Percentiles rank a stretch among this genome's conserved stretches.
Conservation (phyloP, 305 asterid genomes). For the Caryopteris hybrid region DNA sequence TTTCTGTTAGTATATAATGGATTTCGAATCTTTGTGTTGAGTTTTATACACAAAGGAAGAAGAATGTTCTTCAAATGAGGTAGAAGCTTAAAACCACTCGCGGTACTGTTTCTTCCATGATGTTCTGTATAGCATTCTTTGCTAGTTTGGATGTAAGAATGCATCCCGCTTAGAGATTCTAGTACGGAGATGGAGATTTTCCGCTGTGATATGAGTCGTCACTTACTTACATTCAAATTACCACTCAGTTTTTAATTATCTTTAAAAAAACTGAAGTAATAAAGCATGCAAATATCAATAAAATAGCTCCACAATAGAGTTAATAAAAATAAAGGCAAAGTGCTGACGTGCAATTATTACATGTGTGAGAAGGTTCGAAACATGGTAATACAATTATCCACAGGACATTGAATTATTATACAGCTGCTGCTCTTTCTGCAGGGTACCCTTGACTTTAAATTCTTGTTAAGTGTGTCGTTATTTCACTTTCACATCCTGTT, state of each 20-base stretch:
- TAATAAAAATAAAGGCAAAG: no score
- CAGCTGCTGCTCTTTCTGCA: neutral
- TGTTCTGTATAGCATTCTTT: no score
- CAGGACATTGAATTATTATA: neutral
- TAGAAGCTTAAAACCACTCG: neutral
- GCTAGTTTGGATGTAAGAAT: neutral
- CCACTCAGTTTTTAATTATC: no score
- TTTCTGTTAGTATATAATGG: neutral
- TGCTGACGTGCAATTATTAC: neutral
- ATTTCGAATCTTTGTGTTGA: neutral
- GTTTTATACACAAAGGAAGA: neutral
- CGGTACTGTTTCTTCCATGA: no score
- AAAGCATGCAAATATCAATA: no score
- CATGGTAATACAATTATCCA: neutral
- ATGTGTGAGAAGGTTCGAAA: neutral
- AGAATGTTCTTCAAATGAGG: neutral
- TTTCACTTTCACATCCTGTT: conserved; percentile 10
- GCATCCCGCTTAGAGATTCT: no score
- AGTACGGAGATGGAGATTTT: no score
- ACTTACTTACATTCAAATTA: no score
- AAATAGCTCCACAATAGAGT: no score
- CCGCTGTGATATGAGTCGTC: no score
- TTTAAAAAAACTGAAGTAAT: no score
- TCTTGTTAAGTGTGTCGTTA: conserved; percentile 1
- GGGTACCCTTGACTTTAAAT: no score